Evolutionary conservation across 306 rosid species (phyloP).

Genomic region (Vicia villosa): DNA sequence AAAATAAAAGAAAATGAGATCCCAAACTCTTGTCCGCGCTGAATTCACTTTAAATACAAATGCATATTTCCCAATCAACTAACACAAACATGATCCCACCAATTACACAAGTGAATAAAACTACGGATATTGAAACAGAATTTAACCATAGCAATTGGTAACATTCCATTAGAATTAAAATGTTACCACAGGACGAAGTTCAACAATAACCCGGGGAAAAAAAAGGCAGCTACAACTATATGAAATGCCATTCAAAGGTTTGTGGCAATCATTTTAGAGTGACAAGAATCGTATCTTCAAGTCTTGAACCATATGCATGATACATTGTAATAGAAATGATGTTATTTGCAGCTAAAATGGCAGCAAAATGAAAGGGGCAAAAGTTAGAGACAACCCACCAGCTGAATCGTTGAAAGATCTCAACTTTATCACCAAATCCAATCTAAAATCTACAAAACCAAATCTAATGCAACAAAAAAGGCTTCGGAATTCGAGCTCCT

Average conservation of each 20-base stretch:
- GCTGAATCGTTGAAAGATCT: slow-evolving; percentile 37
- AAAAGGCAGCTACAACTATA: not conserved
- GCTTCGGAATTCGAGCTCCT: slow-evolving; percentile 30
- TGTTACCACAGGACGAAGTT: slow-evolving; percentile 9
- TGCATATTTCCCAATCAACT: slow-evolving; percentile 17
- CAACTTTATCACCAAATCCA: slow-evolving; percentile 39
- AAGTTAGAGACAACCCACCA: slow-evolving; percentile 33
- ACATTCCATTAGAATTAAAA: not conserved
- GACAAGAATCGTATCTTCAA: slow-evolving; percentile 22
- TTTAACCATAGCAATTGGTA: slow-evolving; percentile 1
- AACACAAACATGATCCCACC: slow-evolving; percentile 15
- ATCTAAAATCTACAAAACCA: slow-evolving; percentile 40
- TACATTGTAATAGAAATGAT: slow-evolving; percentile 4
- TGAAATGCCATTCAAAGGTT: not conserved
- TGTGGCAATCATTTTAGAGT: slow-evolving; percentile 23
- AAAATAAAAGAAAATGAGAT: not conserved
- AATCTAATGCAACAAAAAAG: slow-evolving; percentile 46
- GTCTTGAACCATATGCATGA: not conserved
- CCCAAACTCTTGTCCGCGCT: not conserved
- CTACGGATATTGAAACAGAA: not conserved
- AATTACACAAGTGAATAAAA: slow-evolving; percentile 5
- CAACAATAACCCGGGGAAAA: not conserved
- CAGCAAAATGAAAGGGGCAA: slow-evolving; percentile 28
- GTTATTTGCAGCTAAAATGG: slow-evolving; percentile 26
- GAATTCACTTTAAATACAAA: slow-evolving; percentile 10